Conservation (phyloP, 495 filamentous ascomycete genomes). For the Xylaria cubensis region DNA sequence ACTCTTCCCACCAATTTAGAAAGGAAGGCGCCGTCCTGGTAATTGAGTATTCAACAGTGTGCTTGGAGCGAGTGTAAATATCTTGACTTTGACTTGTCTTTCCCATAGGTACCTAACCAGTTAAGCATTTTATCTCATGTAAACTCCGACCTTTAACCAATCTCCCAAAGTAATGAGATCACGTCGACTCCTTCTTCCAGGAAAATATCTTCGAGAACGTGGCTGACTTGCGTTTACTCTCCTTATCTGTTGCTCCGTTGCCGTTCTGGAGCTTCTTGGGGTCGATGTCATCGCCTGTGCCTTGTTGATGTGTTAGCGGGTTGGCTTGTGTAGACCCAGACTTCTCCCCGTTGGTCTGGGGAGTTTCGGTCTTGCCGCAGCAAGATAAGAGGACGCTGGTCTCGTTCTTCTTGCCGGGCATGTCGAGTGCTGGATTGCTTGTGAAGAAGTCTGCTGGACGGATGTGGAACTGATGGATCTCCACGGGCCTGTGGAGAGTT, state of each 20-base stretch:
- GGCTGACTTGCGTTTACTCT: slow-evolving; percentile 34
- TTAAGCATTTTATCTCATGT: neutral
- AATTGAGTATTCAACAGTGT: neutral
- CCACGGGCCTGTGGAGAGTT: slow-evolving; percentile 54
- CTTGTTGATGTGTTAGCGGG: slow-evolving; percentile 42
- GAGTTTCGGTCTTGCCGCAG: slow-evolving; percentile 21
- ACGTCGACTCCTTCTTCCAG: slow-evolving; percentile 37
- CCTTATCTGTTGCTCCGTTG: slow-evolving; percentile 5
- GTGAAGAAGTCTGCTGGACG: slow-evolving; percentile 62
- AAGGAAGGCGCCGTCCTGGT: neutral
- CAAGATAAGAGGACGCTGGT: slow-evolving; percentile 56
- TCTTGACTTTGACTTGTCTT: neutral
- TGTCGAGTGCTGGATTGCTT: slow-evolving; percentile 61
- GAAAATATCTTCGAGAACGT: slow-evolving; percentile 35
- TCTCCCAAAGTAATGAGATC: neutral
- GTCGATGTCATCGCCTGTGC: slow-evolving; percentile 36
- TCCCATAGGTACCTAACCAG: neutral
- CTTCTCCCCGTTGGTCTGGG: slow-evolving; percentile 21
- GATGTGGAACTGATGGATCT: slow-evolving; percentile 64
- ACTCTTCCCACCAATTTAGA: neutral
- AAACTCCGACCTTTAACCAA: neutral
- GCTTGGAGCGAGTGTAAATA: neutral
- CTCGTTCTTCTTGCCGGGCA: slow-evolving; percentile 59
- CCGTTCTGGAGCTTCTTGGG: slow-evolving; percentile 32
- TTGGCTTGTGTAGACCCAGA: slow-evolving; percentile 34